These are phyloP conservation scores for Aspergillus sp. DNA, from an alignment of 2,329 filamentous ascomycete species.

Conservation along the genomic window DNA sequence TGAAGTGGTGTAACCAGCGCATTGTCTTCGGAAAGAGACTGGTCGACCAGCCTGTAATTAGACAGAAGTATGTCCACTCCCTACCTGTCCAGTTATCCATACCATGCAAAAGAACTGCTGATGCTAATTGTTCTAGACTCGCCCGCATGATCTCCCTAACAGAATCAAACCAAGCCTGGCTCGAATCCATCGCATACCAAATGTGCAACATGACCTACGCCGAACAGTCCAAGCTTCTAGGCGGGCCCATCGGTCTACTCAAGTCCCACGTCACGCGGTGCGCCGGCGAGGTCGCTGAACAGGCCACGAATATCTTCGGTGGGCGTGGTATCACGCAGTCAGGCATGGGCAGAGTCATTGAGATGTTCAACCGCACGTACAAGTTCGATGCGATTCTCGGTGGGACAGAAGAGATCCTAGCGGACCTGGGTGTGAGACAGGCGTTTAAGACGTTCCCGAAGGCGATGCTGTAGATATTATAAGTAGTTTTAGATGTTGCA, in stretches of 20 bases:
- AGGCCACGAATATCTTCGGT: slow-evolving; percentile 82
- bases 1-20: slow-evolving; percentile 87
- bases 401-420: slow-evolving; percentile 79
- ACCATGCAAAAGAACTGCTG: too few relatives aligned
- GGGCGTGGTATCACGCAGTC: slow-evolving; percentile 76
- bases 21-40: slow-evolving; percentile 80
- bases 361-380: slow-evolving; percentile 81
- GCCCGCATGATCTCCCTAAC: slow-evolving; percentile 83
- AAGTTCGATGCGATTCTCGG: slow-evolving; percentile 79
- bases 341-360: slow-evolving; percentile 79
- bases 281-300: slow-evolving; percentile 80
- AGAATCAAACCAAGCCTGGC: slow-evolving; percentile 82
- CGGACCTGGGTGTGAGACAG: slow-evolving; percentile 78
- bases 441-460: slow-evolving; percentile 84
- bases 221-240: slow-evolving; percentile 71
- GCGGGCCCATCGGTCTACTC: slow-evolving; percentile 77
- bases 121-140: slow-evolving; percentile 48
- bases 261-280: slow-evolving; percentile 76
- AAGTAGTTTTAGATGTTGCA: neutral
- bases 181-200: slow-evolving; percentile 81
- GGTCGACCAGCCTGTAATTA: slow-evolving; percentile 77
- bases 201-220: slow-evolving; percentile 83
- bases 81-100: neutral
- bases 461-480: slow-evolving; percentile 64
- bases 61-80: slow-evolving; percentile 62